phyloP scores from a whole-genome alignment of 768 basidiomycete genomes.

The Roridomyces roridus region DNA sequence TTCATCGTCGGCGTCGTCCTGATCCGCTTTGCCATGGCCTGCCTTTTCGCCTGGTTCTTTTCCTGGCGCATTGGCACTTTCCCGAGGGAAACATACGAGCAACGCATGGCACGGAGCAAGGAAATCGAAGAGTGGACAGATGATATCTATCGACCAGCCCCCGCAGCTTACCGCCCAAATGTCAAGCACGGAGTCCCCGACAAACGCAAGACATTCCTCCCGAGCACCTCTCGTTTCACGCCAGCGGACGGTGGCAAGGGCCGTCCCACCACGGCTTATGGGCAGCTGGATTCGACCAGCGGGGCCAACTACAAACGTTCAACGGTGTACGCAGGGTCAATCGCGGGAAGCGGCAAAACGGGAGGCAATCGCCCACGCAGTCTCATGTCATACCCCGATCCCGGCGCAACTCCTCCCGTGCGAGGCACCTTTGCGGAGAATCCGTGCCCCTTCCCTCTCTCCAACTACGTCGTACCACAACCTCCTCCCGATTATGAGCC shows the following conservation, averaged over 20 bases:
- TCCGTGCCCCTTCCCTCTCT: conserved; percentile 91
- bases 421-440: conserved; percentile 62
- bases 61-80: conserved; percentile 96
- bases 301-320: conserved; percentile 61
- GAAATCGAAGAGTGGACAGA: conserved; percentile 97
- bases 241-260: conserved; percentile 62
- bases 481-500: conserved; percentile 92
- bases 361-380: conserved; percentile 81
- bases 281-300: conserved; percentile 64
- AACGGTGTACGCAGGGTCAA: conserved; percentile 55
- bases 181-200: conserved; percentile 70
- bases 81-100: conserved; percentile 89
- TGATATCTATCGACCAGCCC: conserved; percentile 94
- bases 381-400: conserved; percentile 75
- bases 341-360: conserved; percentile 49
- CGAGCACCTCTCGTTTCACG: conserved; percentile 77
- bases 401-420: conserved; percentile 27
- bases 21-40: conserved; percentile 96
- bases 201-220: conserved; percentile 67
- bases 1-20: conserved; percentile 98
- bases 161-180: conserved; percentile 88
- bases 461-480: conserved; percentile 85
- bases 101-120: conserved; percentile 86
- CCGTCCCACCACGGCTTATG: conserved; percentile 69
- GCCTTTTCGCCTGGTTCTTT: conserved; percentile 97